These are phyloP conservation scores for Talaromyces verruculosus DNA, from an alignment of 2,329 filamentous ascomycete species.

Conservation along the genomic window DNA sequence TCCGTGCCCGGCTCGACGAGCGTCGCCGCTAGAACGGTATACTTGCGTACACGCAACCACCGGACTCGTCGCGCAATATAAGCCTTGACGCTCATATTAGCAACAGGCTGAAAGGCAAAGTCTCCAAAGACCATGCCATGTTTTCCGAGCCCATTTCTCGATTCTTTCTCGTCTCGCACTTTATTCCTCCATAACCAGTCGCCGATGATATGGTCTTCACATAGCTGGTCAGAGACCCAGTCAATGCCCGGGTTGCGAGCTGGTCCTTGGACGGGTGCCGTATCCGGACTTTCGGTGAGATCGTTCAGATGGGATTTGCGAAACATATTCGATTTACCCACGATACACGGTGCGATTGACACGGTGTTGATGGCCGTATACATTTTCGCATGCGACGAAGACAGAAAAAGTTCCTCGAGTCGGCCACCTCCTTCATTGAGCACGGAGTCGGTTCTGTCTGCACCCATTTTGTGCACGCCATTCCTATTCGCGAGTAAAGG, in stretches of 20 bases:
- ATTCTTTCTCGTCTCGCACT: conserved; percentile 38
- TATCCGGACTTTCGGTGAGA: conserved; percentile 57
- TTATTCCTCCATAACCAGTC: conserved; percentile 76
- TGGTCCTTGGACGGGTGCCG: conserved; percentile 28
- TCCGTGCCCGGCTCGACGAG: conserved; percentile 92
- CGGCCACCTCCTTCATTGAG: conserved; percentile 67
- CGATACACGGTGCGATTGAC: conserved; percentile 83
- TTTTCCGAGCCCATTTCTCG: conserved; percentile 59
- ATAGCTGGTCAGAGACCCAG: conserved; percentile 93
- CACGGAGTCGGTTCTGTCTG: conserved; percentile 29
- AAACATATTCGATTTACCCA: conserved; percentile 99
- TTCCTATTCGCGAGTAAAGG: conserved; percentile 28
- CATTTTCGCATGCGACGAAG: conserved; percentile 92
- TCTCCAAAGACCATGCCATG: conserved; percentile 84
- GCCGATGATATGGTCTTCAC: conserved; percentile 94
- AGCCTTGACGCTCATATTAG: conserved; percentile 71
- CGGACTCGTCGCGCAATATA: conserved; percentile 80
- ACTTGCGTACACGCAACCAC: conserved; percentile 92
- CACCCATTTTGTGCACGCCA: background rate
- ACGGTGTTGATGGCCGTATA: conserved; percentile 97
- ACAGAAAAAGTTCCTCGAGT: conserved; percentile 92
- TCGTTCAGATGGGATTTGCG: conserved; percentile 83
- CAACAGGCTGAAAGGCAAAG: conserved; percentile 84
- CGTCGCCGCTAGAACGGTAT: conserved; percentile 84
- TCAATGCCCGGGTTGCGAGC: conserved; percentile 69